Base-by-base conservation (phyloP, 129 eudicot species). In the Pseudognaphalium luteoalbum region DNA sequence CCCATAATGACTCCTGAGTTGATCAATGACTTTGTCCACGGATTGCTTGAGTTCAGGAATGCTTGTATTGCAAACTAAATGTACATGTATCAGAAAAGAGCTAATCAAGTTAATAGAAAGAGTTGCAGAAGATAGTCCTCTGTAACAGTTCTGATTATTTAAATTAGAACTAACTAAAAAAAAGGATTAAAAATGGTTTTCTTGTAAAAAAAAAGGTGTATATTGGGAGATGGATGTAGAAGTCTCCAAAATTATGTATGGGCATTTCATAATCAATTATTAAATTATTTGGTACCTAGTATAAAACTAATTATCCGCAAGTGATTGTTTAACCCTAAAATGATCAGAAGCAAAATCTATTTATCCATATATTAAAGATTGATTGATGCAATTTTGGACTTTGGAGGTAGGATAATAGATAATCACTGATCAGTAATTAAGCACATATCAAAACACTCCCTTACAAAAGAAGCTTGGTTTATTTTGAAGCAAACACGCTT, bases 41-140 rank as follows among this genome's bases (percentile, higher is more conserved):
- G 84, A 83, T 50, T 89, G 88, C 25, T 79, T 74, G 19, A 89
- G 85, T 79, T 85, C 96, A 10, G 92, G 88, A 32, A 92, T 83
- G 71, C 89, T 58, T 80, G 88, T 80, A 69, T 87, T 85, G 78
- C 82, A 82, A 62, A 92, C 96, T 89, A 84, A 44, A 71, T 75
- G 47, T 15, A 37, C 19, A 5, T 14, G 32, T 37, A 75, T 21
- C 7, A 44, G 4, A 4, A 47, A 61, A 35, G 37, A 67, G 60
- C 25, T 60, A 30, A 67, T 56, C 56, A 78, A 78, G 75, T 62
- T 63, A 44, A 12, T 44, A 44, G 17, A 47, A 47, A 47, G 54
- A 47, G n/a, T 47, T 47, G 54, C 54, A 47, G 47, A 41, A 41
- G 47, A 39, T 41, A 41, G 54, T 47, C n/a, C n/a, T 44, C 12